Evolutionary conservation across 1,284 basidiomycete genomes (phyloP).

Genomic region (Neonothopanus nambi): DNA sequence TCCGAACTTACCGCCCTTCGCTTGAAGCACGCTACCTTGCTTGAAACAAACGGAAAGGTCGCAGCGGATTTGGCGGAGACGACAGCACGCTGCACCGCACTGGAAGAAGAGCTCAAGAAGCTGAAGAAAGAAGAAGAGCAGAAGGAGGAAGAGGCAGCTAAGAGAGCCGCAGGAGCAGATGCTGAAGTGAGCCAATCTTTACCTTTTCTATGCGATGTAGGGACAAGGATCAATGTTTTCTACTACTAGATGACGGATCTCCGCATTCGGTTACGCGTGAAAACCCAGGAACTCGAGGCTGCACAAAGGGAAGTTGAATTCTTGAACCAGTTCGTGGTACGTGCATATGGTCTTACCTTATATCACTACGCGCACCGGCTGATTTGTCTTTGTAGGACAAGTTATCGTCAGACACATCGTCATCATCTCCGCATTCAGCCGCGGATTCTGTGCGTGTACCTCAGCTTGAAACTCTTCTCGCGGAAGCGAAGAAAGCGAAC

Average conservation of each 20-base stretch:
- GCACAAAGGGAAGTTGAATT: constrained; percentile 64
- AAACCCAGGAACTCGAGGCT: constrained; percentile 46
- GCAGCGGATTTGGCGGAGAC: constrained; percentile 46
- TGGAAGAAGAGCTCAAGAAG: too few species aligned
- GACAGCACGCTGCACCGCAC: background rate
- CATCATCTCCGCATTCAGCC: constrained; percentile 33
- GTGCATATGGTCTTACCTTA: background rate
- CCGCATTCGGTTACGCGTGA: constrained; percentile 43
- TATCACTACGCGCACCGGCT: too few species aligned
- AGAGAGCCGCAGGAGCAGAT: background rate
- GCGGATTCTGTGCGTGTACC: constrained; percentile 39
- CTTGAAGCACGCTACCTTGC: constrained; percentile 55
- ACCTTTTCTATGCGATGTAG: background rate
- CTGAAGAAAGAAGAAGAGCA: background rate
- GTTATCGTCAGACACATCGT: constrained; percentile 5
- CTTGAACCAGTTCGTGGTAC: constrained; percentile 53
- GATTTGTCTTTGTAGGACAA: background rate
- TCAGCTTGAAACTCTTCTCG: constrained; percentile 59
- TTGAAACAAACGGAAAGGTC: constrained; percentile 64
- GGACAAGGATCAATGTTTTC: constrained; percentile 6
- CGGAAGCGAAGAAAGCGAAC: constrained; percentile 54
- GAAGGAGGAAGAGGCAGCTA: background rate
- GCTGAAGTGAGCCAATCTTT: background rate
- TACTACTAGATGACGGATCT: constrained; percentile 22
- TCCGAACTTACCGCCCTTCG: constrained; percentile 59